Evolutionary conservation across 1,284 basidiomycete genomes (phyloP), one percentile per base, ranked within the genome.

Genomic region (Ganoderma multipileum): DNA sequence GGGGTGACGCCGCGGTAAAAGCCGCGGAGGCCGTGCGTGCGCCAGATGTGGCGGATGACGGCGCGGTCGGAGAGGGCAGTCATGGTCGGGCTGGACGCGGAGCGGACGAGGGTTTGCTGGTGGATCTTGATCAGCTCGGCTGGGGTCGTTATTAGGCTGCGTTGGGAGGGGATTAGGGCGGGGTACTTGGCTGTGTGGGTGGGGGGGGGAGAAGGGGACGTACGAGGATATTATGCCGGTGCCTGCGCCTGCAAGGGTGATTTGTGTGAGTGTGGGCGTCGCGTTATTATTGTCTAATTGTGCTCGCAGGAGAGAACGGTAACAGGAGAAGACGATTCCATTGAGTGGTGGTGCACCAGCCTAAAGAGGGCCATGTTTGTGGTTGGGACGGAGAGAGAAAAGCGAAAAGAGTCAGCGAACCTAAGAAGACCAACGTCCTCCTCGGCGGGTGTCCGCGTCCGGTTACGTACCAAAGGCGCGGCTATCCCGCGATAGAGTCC

Each of bases 61-160:
- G 82, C 79, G 30, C 83, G 77, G 73, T 79, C 38, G 77, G 66
- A 61, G n/a, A 61, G 30, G 52, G 64, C 18, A 28, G 47, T 30
- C 2, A 63, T n/a, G 30, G 47, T 30, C 2, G 61, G 39, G 14
- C 63, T 42, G 47, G 61, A 52, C 2, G 67, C 16, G 16, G 68
- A 66, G 30, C 63, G 72, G 58, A 72, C 67, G 60, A 74, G 67
- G 28, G 73, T 74, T 64, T 93, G 91, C 73, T 96, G 94, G 14
- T 91, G 89, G 75, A 95, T 94, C 84, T 96, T 97, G 81, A 96
- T 85, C 0, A 95, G 84, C 75, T 97, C 95, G 16, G 90, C 92
- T 0, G 95, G 95, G 2, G 92, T 91, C 1, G 93, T 93, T 57
- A 96, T 81, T 11, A 94, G 74, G 8, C 94, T 95, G 76, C 0